Evolutionary conservation across 2,329 filamentous ascomycete species (phyloP).

Genomic region (Colletotrichum abscissum): DNA sequence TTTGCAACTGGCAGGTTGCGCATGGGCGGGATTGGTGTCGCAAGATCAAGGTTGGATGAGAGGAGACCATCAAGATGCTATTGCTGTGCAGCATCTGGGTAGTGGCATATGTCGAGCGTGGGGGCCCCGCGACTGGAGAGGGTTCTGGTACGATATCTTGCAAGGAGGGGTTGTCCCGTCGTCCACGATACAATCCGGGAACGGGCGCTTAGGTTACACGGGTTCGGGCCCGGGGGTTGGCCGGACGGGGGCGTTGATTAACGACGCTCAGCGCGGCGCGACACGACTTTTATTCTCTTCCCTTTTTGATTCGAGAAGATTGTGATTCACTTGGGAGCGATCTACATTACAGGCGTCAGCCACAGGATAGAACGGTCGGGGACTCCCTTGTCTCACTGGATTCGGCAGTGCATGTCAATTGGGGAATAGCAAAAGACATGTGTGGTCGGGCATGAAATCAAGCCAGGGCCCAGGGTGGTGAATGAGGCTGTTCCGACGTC

Average conservation of each 20-base stretch:
- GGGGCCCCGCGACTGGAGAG: neutral
- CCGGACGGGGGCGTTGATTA: neutral
- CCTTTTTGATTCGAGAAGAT: too few relatives aligned
- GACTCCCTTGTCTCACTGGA: too few relatives aligned
- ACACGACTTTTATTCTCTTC: neutral
- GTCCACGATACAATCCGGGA: neutral
- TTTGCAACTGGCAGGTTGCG: constrained; percentile 88
- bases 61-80: neutral
- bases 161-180: neutral
- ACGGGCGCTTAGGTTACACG: neutral
- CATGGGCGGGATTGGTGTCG: constrained; percentile 82
- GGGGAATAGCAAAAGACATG: too few relatives aligned
- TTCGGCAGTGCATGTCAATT: too few relatives aligned
- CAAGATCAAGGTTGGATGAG: constrained; percentile 57
- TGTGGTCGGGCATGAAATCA: too few relatives aligned
- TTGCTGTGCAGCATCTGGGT: neutral
- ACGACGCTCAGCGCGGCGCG: neutral
- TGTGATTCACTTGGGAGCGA: too few relatives aligned
- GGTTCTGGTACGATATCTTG: neutral
- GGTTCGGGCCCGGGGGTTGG: neutral
- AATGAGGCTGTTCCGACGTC: constrained; percentile 28
- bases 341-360: too few relatives aligned
- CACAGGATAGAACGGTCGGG: too few relatives aligned
- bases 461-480: neutral
- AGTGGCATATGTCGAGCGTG: neutral